These are phyloP conservation scores for Plectosphaerella cucumerina DNA, from an alignment of 2,329 filamentous ascomycete species.

Conservation along the genomic window DNA sequence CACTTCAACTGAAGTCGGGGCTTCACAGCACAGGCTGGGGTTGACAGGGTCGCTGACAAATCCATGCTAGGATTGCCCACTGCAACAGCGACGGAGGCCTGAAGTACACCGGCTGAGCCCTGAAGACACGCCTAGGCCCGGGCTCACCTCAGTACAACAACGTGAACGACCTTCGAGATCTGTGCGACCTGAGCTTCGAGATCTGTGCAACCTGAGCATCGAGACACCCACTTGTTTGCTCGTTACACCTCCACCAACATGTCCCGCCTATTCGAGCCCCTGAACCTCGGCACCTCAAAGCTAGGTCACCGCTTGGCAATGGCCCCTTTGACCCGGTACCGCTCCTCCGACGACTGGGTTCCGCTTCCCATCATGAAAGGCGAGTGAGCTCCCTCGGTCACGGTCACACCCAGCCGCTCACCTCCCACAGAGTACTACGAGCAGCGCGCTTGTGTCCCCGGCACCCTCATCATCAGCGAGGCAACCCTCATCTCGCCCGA, in stretches of 20 bases:
- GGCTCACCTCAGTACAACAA: too few relatives aligned
- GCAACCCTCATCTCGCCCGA: constrained; percentile 47
- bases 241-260: constrained; percentile 3
- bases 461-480: constrained; percentile 52
- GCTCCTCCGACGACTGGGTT: constrained; percentile 15
- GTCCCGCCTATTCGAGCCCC: constrained; percentile 12
- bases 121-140: too few relatives aligned
- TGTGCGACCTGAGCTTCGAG: too few relatives aligned
- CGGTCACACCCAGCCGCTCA: not conserved
- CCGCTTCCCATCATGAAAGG: constrained; percentile 12
- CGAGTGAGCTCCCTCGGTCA: not conserved
- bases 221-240: too few relatives aligned
- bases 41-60: too few relatives aligned
- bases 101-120: too few relatives aligned
- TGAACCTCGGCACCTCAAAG: constrained; percentile 11
- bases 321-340: constrained; percentile 17
- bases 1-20: too few relatives aligned
- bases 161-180: too few relatives aligned
- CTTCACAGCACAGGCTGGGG: too few relatives aligned
- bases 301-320: constrained; percentile 15
- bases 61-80: too few relatives aligned
- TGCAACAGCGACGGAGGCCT: too few relatives aligned
- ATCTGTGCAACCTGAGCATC: too few relatives aligned
- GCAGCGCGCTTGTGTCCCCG: constrained; percentile 26
- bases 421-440: constrained; percentile 19